Percentiles rank a stretch among this genome's conserved stretches.
phyloP scores from a whole-genome alignment of 495 filamentous ascomycete species.

The Rhizodiscina lignyota region DNA sequence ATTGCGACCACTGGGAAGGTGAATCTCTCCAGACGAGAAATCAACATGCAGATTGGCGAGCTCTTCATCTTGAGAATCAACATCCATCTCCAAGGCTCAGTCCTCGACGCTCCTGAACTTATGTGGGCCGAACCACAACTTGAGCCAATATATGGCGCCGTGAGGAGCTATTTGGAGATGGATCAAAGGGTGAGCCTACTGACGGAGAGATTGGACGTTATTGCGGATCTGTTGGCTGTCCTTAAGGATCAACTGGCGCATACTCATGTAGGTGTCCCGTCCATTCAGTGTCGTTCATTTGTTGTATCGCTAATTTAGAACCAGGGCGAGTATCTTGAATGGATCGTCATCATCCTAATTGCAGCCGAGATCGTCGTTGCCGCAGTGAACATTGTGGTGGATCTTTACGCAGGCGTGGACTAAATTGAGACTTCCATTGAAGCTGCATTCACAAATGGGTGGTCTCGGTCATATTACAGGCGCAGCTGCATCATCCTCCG shows the following conservation, averaged over 20 bases:
- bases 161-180: constrained; percentile 92
- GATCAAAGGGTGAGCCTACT: constrained; percentile 84
- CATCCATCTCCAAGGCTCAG: constrained; percentile 91
- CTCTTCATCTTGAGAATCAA: constrained; percentile 94
- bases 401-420: constrained; percentile 70
- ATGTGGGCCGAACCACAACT: constrained; percentile 98
- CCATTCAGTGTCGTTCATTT: too few species aligned
- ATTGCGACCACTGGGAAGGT: constrained; percentile 87
- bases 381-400: constrained; percentile 86
- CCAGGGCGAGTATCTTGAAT: constrained; percentile 43
- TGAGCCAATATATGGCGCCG: constrained; percentile 88
- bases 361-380: constrained; percentile 93
- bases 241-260: constrained; percentile 92
- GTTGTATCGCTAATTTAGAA: too few species aligned
- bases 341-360: constrained; percentile 67
- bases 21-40: constrained; percentile 61
- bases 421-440: neutral
- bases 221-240: constrained; percentile 84
- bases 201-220: constrained; percentile 81
- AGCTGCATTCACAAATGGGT: too few species aligned
- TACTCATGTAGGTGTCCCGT: constrained; percentile 59
- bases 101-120: constrained; percentile 91
- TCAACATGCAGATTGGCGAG: constrained; percentile 98
- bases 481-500: too few species aligned
- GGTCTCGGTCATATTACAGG: too few species aligned